Evolutionary conservation across 2,329 filamentous ascomycete genomes (phyloP), one percentile per base, ranked within the genome.

Genomic region (Mycogone perniciosa): DNA sequence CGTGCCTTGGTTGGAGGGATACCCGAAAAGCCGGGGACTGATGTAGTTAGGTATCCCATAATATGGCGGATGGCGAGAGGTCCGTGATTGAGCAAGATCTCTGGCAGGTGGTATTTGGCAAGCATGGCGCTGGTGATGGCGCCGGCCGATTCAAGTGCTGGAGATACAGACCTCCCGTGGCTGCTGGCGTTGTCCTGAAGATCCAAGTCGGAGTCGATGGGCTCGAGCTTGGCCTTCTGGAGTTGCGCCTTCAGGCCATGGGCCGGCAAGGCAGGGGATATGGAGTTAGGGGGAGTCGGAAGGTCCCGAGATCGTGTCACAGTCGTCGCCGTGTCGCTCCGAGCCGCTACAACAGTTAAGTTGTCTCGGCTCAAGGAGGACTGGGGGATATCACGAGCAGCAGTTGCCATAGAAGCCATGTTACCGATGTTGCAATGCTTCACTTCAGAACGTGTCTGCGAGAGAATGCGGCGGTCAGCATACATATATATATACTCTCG

Each of bases 1-100:
- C 93, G 82, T 41, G 93, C 91, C 75, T 96, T 96, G 53, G 88
- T 86, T 49, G 89, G 89, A 29, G 89, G 86, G 50, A 96, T 93
- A 48, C 85, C 82, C 37, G 89, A 89, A 67, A 96, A 97, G 55
- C 92, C 93, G 29, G 93, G 92, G 8, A 99, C 89, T 10, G 88
- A 89, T 44, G 91, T 91, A 35, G 90, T 96, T 63, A 99, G 77
- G 70, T 95, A 92, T 57, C 89, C 89, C 81, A 95, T 96, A 65
- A 99, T 86, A 71, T 96, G 88, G 61, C 92, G 88, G 68, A 99
- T 96, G 47, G 93, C 90, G 68, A 96, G 73, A 45, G 93, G 91
- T 27, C 92, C 93, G 64, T 96, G 87, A 65, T 85, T 84, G 55
- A 96, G 78, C 64, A 99, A 78, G 67, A 97, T 95, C 61, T 88